phyloP scores from a whole-genome alignment of 1,284 basidiomycete species.

The Ceratobasidium theobromae region DNA sequence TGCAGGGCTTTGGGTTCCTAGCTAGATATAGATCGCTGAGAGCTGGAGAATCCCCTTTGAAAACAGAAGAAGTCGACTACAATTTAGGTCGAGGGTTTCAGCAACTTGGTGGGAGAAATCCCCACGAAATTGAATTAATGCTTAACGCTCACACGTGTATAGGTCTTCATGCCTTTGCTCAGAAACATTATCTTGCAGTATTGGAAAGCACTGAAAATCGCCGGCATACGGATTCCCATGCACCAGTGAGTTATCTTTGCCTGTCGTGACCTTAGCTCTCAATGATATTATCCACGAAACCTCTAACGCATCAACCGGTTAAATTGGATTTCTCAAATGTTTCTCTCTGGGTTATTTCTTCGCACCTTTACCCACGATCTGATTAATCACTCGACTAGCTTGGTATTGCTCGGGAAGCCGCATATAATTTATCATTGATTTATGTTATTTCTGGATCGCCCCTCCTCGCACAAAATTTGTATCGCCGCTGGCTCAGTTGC shows the following conservation, averaged over 20 bases:
- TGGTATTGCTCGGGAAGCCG: conserved; percentile 68
- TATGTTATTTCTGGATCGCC: conserved; percentile 75
- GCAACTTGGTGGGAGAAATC: conserved; percentile 77
- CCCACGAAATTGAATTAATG: too few relatives aligned
- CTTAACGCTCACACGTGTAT: conserved; percentile 6
- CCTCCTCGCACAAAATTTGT: conserved; percentile 63
- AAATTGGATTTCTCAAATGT: too few relatives aligned
- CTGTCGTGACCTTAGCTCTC: too few relatives aligned
- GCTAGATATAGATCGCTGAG: conserved; percentile 68
- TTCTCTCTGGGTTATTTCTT: too few relatives aligned
- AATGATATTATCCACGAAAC: too few relatives aligned
- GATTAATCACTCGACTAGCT: too few relatives aligned
- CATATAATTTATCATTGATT: conserved; percentile 84
- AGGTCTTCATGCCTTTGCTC: conserved; percentile 81
- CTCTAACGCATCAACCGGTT: too few relatives aligned
- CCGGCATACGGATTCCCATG: conserved; percentile 37
- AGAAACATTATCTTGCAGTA: conserved; percentile 78
- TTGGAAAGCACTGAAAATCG: conserved; percentile 59
- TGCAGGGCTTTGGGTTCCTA: conserved; percentile 79
- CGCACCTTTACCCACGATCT: too few relatives aligned
- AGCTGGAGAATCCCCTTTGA: conserved; percentile 49
- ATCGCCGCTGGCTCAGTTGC: conserved; percentile 60
- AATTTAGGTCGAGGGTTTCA: conserved; percentile 92
- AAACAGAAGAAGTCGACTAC: conserved; percentile 76
- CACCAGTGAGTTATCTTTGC: conserved; percentile 25